Evolutionary conservation across 208 protist genomes (phyloP).

Genomic region (Trypanosoma avium): DNA sequence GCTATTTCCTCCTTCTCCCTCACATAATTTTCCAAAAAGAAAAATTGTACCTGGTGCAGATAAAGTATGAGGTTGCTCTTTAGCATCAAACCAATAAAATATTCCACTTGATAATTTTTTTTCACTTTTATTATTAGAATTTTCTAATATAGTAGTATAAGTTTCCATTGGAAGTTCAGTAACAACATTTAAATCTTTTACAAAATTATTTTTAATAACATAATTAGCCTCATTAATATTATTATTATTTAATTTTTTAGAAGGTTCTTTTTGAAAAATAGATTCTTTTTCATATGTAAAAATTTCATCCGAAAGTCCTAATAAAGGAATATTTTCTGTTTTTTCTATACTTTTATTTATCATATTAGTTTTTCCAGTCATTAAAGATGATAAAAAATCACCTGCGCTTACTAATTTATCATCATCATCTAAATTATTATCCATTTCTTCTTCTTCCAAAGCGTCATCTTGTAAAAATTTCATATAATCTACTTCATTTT

Average conservation of each 20-base stretch:
- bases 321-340: constrained; percentile 8
- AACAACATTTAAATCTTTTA: constrained; percentile 28
- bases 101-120: constrained; percentile 3
- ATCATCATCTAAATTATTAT: constrained; percentile 29
- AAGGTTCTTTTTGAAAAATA: background rate
- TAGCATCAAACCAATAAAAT: constrained; percentile 86
- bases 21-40: constrained; percentile 84
- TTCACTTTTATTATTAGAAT: background rate
- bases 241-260: constrained; percentile 4
- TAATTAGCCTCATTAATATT: constrained; percentile 23
- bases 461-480: constrained; percentile 47
- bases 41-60: constrained; percentile 83
- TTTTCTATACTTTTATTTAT: background rate
- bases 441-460: constrained; percentile 33
- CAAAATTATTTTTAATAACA: constrained; percentile 23
- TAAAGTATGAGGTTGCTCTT: constrained; percentile 71
- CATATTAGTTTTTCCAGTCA: constrained; percentile 1
- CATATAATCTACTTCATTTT: constrained; percentile 43
- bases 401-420: constrained; percentile 13
- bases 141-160: background rate
- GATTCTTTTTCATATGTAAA: constrained; percentile 25
- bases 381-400: constrained; percentile 27
- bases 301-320: constrained; percentile 29
- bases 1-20: constrained; percentile 33
- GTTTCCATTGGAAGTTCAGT: constrained; percentile 16